A percentile compares a stretch with the other conserved stretches of the same genome.
These are phyloP conservation scores for Cordyceps fumosorosea DNA, from an alignment of 2,329 filamentous ascomycete species.

Conservation along the genomic window DNA sequence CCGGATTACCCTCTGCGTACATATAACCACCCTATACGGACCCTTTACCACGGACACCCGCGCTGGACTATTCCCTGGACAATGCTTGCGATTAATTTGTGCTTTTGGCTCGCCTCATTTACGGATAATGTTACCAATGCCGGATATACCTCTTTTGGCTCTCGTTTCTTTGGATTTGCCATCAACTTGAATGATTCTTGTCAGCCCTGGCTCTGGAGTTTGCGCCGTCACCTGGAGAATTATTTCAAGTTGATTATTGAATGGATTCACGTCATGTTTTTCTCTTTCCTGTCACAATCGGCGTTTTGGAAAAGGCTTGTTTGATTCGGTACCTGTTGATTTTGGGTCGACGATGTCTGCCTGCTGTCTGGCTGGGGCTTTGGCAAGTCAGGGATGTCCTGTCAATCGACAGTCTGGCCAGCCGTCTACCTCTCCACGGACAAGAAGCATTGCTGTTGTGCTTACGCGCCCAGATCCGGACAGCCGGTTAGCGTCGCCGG, in stretches of 20 bases:
- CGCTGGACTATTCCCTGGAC: conserved; percentile 9
- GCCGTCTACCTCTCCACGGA: background rate
- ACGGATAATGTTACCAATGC: conserved; percentile 20
- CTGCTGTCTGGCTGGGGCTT: background rate
- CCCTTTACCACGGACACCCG: conserved; percentile 1
- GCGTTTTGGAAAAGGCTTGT: conserved; percentile 11
- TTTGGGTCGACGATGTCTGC: background rate
- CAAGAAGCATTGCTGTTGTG: background rate
- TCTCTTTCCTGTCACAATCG: background rate
- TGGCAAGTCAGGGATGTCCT: background rate
- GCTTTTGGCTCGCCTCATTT: conserved; percentile 14
- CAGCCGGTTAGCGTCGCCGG: conserved; percentile 46
- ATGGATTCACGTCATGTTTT: conserved; percentile 1
- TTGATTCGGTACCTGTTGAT: background rate
- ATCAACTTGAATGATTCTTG: conserved; percentile 5
- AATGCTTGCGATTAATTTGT: conserved; percentile 18
- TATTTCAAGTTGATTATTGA: conserved; percentile 2
- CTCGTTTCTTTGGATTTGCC: conserved; percentile 5
- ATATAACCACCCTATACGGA: conserved; percentile 5
- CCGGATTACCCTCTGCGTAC: conserved; percentile 2
- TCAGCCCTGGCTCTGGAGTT: conserved; percentile 4
- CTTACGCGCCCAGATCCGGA: conserved; percentile 30
- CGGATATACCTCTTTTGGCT: conserved; percentile 9
- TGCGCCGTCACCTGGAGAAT: conserved; percentile 1
- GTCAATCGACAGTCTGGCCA: background rate